Percentiles rank a stretch among this genome's conserved stretches.
phyloP scores from a whole-genome alignment of 1,284 basidiomycete genomes.

The Apiotrichum gracile region DNA sequence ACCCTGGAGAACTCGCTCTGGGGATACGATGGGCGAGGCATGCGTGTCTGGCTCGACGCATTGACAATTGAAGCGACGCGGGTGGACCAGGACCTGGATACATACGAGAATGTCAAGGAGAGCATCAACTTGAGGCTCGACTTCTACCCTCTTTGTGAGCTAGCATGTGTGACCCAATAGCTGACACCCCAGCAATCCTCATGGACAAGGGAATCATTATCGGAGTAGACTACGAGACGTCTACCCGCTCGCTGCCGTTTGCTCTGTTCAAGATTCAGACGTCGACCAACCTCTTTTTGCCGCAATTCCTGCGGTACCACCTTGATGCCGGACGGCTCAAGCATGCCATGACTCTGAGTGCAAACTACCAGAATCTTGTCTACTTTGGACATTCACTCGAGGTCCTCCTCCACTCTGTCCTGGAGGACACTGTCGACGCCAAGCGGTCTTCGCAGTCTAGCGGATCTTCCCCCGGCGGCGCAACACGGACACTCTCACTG shows the following conservation, averaged over 20 bases:
- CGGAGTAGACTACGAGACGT: conserved; percentile 84
- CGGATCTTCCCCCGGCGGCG: neutral
- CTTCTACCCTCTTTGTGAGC: conserved; percentile 85
- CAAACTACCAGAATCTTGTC: conserved; percentile 78
- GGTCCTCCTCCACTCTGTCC: conserved; percentile 84
- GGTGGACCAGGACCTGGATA: conserved; percentile 49
- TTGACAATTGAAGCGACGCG: conserved; percentile 68
- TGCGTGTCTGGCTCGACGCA: conserved; percentile 93
- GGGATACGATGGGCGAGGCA: conserved; percentile 87
- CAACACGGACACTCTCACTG: conserved; percentile 55
- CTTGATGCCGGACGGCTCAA: conserved; percentile 63
- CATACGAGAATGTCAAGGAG: conserved; percentile 70
- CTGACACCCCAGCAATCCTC: conserved; percentile 63
- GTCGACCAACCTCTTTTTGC: conserved; percentile 90
- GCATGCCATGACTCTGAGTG: conserved; percentile 79
- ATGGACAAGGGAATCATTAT: conserved; percentile 99
- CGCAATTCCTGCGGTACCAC: conserved; percentile 82
- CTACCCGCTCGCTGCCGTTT: conserved; percentile 74
- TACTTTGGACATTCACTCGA: conserved; percentile 94
- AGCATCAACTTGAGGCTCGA: conserved; percentile 84
- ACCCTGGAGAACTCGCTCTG: conserved; percentile 93
- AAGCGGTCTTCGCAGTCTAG: neutral
- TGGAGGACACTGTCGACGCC: conserved; percentile 73
- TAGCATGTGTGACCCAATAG: neutral
- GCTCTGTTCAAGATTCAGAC: conserved; percentile 88